Conservation (phyloP, 1,284 basidiomycete species). For the Sporisorium graminicola region DNA sequence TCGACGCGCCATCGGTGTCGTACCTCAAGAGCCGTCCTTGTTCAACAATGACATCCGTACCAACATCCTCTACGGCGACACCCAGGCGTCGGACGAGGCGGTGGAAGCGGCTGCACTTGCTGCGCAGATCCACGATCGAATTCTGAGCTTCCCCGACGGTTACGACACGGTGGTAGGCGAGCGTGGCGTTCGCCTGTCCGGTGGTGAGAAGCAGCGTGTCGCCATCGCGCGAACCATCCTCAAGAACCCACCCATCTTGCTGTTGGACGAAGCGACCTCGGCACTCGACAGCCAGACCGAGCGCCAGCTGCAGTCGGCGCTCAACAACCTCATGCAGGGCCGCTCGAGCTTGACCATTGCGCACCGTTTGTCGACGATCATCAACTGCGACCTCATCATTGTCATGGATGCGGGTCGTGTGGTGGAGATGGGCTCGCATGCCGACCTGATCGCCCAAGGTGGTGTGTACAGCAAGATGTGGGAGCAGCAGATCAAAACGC, state of each 20-base stretch:
- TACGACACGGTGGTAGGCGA: constrained; percentile 82
- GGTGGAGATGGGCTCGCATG: constrained; percentile 64
- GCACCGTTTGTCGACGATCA: constrained; percentile 68
- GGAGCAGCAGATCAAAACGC: constrained; percentile 68
- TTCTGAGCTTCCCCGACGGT: constrained; percentile 79
- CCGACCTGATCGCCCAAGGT: constrained; percentile 56
- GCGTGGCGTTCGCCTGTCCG: constrained; percentile 79
- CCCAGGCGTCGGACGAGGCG: constrained; percentile 60
- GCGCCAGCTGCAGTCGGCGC: constrained; percentile 62
- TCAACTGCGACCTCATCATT: constrained; percentile 67
- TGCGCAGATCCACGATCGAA: constrained; percentile 68
- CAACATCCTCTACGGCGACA: constrained; percentile 65
- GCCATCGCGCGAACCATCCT: constrained; percentile 87
- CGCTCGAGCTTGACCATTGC: constrained; percentile 67
- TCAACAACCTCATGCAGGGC: constrained; percentile 66
- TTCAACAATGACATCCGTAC: constrained; percentile 81
- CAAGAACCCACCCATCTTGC: constrained; percentile 85
- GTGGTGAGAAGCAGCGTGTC: constrained; percentile 82
- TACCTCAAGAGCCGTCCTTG: constrained; percentile 72
- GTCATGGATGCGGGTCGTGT: constrained; percentile 59
- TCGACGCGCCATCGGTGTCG: constrained; percentile 81
- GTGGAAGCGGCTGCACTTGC: constrained; percentile 63
- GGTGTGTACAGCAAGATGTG: constrained; percentile 65
- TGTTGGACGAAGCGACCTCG: constrained; percentile 84
- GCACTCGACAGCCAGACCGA: constrained; percentile 70